Conservation (phyloP, 306 rosid genomes). For the Boehmeria nivea region DNA sequence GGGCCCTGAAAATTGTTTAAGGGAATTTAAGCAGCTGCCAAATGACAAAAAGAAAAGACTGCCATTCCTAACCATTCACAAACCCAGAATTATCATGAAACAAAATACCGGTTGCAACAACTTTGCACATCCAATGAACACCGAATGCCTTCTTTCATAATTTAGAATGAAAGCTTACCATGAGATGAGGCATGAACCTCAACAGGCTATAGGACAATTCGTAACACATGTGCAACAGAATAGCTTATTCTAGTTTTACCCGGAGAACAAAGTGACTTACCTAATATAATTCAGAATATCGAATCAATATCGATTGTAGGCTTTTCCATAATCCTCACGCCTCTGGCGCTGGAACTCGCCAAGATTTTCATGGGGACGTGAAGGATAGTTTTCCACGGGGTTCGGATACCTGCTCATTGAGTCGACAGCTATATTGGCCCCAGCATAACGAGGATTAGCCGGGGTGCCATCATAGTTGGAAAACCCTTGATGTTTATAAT, state of each 20-base stretch:
- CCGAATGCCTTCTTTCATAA: too few species aligned
- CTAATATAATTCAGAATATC: conserved; percentile 38
- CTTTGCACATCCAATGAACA: too few species aligned
- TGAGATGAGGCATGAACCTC: too few species aligned
- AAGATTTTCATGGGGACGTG: conserved; percentile 68
- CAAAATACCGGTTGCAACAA: not conserved
- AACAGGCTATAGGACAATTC: conserved; percentile 20
- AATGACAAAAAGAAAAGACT: conserved; percentile 20
- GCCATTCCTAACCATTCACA: conserved; percentile 21
- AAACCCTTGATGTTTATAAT: conserved; percentile 62
- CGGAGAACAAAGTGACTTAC: conserved; percentile 63
- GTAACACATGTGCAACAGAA: conserved; percentile 17
- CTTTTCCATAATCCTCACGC: conserved; percentile 64
- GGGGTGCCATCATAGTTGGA: conserved; percentile 58
- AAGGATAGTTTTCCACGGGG: conserved; percentile 52
- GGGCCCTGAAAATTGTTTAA: conserved; percentile 65
- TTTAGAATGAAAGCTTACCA: too few species aligned
- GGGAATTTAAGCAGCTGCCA: conserved; percentile 53
- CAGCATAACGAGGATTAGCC: conserved; percentile 54
- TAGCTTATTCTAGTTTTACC: conserved; percentile 24
- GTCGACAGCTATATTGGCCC: conserved; percentile 55
- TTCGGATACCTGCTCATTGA: conserved; percentile 72
- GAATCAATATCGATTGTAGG: conserved; percentile 71
- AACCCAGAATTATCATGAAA: conserved; percentile 5
- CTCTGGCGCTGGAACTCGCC: conserved; percentile 71